A percentile compares a stretch with the other conserved stretches of the same genome.
Conservation (phyloP, 1,284 basidiomycete species). For the Somion occarium region DNA sequence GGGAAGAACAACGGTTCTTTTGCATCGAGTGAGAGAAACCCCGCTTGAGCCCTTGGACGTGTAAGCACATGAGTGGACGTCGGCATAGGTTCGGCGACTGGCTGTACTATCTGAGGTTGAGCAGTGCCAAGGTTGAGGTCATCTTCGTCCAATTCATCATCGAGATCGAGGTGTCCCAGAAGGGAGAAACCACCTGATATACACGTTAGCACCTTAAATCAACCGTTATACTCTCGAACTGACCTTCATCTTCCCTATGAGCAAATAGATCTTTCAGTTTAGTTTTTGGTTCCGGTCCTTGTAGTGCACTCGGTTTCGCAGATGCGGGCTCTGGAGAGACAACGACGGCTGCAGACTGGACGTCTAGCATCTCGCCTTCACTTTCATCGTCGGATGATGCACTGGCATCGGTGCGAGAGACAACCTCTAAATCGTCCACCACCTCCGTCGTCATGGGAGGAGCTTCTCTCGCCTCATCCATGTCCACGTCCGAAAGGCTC, state of each 20-base stretch:
- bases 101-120: neutral
- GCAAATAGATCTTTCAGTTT: conserved; percentile 68
- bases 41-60: neutral
- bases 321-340: neutral
- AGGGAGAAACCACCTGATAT: conserved; percentile 54
- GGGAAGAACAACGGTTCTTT: conserved; percentile 65
- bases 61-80: neutral
- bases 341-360: neutral
- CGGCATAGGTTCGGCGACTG: conserved; percentile 4
- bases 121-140: conserved; percentile 24
- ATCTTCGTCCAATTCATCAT: conserved; percentile 56
- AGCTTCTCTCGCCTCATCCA: conserved; percentile 39
- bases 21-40: conserved; percentile 38
- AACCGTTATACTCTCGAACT: neutral
- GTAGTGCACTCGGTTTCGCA: neutral
- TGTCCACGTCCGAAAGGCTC: conserved; percentile 45
- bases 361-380: too few relatives aligned
- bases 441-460: conserved; percentile 9
- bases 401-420: conserved; percentile 22
- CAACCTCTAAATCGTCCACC: conserved; percentile 33
- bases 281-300: conserved; percentile 13
- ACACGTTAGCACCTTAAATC: too few relatives aligned
- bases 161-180: conserved; percentile 55
- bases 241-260: conserved; percentile 61
- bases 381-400: conserved; percentile 14